These are phyloP conservation scores for Zasmidium citrigriseum DNA, from an alignment of 2,329 filamentous ascomycete species.

Conservation along the genomic window DNA sequence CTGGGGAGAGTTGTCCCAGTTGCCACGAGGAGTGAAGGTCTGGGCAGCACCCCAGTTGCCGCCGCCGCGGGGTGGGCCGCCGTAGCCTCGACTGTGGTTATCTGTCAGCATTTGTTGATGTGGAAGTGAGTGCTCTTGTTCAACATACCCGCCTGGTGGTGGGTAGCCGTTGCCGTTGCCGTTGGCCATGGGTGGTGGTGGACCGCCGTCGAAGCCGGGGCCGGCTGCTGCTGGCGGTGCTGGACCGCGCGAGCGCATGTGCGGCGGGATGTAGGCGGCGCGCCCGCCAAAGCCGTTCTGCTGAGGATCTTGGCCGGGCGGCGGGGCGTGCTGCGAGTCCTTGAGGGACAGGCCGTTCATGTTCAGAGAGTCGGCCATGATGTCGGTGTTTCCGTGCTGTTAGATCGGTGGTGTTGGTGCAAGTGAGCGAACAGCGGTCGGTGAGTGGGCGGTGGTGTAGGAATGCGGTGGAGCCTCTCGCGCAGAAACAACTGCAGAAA, in stretches of 20 bases:
- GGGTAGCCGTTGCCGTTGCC: slow-evolving; percentile 51
- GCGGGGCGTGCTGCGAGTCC: slow-evolving; percentile 62
- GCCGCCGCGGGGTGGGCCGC: slow-evolving; percentile 27
- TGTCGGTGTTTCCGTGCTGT: slow-evolving; percentile 7
- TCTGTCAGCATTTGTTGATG: not conserved
- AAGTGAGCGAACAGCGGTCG: slow-evolving; percentile 33
- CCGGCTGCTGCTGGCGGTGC: slow-evolving; percentile 46
- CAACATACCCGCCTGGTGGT: slow-evolving; percentile 38
- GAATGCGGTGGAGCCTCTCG: slow-evolving; percentile 13
- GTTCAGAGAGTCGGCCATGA: slow-evolving; percentile 81
- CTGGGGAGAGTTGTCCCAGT: slow-evolving; percentile 43
- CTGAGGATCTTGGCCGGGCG: slow-evolving; percentile 38
- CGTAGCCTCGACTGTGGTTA: slow-evolving; percentile 44
- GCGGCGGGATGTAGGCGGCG: slow-evolving; percentile 81
- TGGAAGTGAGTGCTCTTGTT: not conserved
- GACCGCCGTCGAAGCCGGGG: slow-evolving; percentile 37
- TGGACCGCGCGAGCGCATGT: slow-evolving; percentile 61
- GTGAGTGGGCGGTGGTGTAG: slow-evolving; percentile 16
- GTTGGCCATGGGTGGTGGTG: slow-evolving; percentile 28
- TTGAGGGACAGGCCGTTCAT: slow-evolving; percentile 74
- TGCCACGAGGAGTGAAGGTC: slow-evolving; percentile 56
- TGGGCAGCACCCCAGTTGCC: slow-evolving; percentile 56
- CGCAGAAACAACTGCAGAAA: slow-evolving; percentile 23
- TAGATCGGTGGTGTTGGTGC: slow-evolving; percentile 14
- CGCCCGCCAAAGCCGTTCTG: slow-evolving; percentile 53